Percentiles rank a stretch among this genome's conserved stretches.
Evolutionary conservation across 495 filamentous ascomycete genomes (phyloP).

Genomic region (Xylaria acuta): DNA sequence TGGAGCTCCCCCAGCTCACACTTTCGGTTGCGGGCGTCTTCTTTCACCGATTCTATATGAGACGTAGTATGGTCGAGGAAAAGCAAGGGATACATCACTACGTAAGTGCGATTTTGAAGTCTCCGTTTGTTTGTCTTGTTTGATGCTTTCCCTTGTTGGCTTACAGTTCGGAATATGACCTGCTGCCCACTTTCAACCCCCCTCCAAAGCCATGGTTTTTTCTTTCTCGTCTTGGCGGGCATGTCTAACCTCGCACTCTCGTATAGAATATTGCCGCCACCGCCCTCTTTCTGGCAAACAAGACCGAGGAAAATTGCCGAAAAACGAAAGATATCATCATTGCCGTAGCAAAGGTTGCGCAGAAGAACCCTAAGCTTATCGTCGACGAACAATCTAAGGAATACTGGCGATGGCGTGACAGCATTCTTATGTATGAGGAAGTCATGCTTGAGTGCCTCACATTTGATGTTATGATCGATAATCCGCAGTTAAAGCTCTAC

Average conservation of each 20-base stretch:
- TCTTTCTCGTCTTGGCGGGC: not conserved
- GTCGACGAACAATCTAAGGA: slow-evolving; percentile 97
- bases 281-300: slow-evolving; percentile 89
- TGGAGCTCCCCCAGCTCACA: slow-evolving; percentile 90
- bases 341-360: slow-evolving; percentile 90
- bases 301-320: slow-evolving; percentile 93
- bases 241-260: slow-evolving; percentile 14
- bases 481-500: slow-evolving; percentile 81
- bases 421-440: slow-evolving; percentile 89
- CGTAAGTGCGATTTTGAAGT: slow-evolving; percentile 52
- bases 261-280: slow-evolving; percentile 80
- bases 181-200: not conserved
- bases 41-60: slow-evolving; percentile 95
- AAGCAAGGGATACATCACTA: slow-evolving; percentile 82
- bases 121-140: not conserved
- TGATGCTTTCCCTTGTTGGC: not conserved
- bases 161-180: not conserved
- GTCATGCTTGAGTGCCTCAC: slow-evolving; percentile 88
- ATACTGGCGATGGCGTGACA: slow-evolving; percentile 96
- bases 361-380: slow-evolving; percentile 83
- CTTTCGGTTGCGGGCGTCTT: slow-evolving; percentile 91
- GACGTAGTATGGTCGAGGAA: slow-evolving; percentile 74
- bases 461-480: slow-evolving; percentile 89
- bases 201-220: not conserved
- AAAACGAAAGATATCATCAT: slow-evolving; percentile 93